phyloP scores from a whole-genome alignment of 371 early-diverging fungal species.

The Aphelidium insulamus region DNA sequence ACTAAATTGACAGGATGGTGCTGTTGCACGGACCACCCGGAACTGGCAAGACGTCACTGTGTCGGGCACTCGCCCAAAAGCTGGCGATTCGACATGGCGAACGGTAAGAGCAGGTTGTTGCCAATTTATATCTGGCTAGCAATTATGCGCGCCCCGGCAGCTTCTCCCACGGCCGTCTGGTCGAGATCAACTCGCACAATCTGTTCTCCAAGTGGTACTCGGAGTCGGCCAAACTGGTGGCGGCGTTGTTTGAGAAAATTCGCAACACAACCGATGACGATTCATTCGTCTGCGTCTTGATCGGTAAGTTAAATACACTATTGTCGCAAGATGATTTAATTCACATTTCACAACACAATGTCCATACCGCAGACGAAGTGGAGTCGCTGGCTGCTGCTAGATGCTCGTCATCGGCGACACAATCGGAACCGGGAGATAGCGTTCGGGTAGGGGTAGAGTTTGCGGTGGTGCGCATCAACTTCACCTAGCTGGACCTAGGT shows the following conservation, averaged over 20 bases:
- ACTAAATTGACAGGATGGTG: slow-evolving; percentile 17
- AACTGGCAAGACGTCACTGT: slow-evolving; percentile 45
- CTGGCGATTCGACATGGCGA: slow-evolving; percentile 25
- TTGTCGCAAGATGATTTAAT: neutral
- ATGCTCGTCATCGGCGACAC: slow-evolving; percentile 23
- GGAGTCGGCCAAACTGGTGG: slow-evolving; percentile 37
- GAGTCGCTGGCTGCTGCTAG: slow-evolving; percentile 35
- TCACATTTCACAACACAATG: neutral
- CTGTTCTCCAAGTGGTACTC: slow-evolving; percentile 43
- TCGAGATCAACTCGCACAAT: slow-evolving; percentile 40
- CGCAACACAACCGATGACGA: slow-evolving; percentile 22
- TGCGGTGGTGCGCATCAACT: neutral
- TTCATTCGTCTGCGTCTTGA: slow-evolving; percentile 28
- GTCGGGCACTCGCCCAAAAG: slow-evolving; percentile 37
- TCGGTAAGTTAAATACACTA: slow-evolving; percentile 11
- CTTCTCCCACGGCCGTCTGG: slow-evolving; percentile 18
- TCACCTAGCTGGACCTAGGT: slow-evolving; percentile 8
- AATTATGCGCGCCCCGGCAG: slow-evolving; percentile 1
- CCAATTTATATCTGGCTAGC: slow-evolving; percentile 2
- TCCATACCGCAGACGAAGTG: slow-evolving; percentile 24
- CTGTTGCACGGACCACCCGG: slow-evolving; percentile 42
- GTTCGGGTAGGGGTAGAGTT: slow-evolving; percentile 17
- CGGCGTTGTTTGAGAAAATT: slow-evolving; percentile 24
- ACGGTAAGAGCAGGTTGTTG: slow-evolving; percentile 7
- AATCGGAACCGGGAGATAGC: slow-evolving; percentile 30